These are phyloP conservation scores for Metschnikowia bowlesiae DNA, from an alignment of 805 yeast genomes.

Conservation along the genomic window DNA sequence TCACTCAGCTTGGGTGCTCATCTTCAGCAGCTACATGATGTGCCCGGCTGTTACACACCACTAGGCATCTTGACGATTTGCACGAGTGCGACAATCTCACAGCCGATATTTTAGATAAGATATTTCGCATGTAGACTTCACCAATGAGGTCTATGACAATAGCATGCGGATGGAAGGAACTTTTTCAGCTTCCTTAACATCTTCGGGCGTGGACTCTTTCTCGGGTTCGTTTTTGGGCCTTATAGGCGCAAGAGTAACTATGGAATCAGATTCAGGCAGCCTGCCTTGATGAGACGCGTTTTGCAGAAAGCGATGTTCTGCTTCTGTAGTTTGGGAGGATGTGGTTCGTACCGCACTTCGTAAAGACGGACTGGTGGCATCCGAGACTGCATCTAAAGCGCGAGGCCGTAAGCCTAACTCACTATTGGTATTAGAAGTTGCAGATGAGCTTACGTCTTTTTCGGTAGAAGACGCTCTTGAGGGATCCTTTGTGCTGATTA, in stretches of 20 bases:
- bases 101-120: background rate
- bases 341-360: background rate
- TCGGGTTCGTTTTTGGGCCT: background rate
- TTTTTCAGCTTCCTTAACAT: slow-evolving; percentile 9
- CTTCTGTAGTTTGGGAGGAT: background rate
- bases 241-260: slow-evolving; percentile 11
- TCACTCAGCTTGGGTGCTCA: too few relatives aligned
- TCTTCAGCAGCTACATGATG: too few relatives aligned
- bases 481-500: background rate
- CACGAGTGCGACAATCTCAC: background rate
- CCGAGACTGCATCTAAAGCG: background rate
- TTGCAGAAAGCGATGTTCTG: background rate
- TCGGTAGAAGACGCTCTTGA: background rate
- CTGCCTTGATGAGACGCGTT: background rate
- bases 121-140: background rate
- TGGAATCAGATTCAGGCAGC: background rate
- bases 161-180: slow-evolving; percentile 15
- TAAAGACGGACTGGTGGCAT: slow-evolving; percentile 1
- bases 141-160: slow-evolving; percentile 6
- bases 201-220: background rate
- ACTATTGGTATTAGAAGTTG: background rate
- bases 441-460: background rate
- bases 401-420: background rate
- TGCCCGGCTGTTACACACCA: background rate
- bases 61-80: background rate